Percentiles rank a stretch among this genome's conserved stretches.
Conservation (phyloP, 176 grass and related monocot genomes). For the Ampelocalamus luodianensis region DNA sequence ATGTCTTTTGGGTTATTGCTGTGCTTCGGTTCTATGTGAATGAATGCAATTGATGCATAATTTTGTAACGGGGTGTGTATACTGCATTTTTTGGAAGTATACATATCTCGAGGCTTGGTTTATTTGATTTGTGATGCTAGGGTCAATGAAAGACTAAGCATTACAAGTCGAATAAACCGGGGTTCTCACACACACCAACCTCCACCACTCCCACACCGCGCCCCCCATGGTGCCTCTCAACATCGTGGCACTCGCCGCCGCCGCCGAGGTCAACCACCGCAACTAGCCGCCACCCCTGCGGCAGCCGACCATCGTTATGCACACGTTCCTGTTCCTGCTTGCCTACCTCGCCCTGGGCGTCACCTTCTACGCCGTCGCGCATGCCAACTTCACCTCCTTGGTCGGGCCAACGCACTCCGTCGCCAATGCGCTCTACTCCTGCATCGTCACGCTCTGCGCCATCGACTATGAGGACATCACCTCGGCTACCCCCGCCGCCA, state of each 20-base stretch:
- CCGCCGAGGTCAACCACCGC: background rate
- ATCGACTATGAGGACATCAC: slow-evolving; percentile 95
- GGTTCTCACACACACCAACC: too few species aligned
- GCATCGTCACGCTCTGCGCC: slow-evolving; percentile 95
- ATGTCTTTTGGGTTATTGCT: too few species aligned
- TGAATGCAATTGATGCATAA: too few species aligned
- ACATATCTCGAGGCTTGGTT: too few species aligned
- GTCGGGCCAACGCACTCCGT: slow-evolving; percentile 51
- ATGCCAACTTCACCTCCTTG: slow-evolving; percentile 54
- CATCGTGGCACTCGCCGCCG: slow-evolving; percentile 19
- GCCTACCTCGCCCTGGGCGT: slow-evolving; percentile 76
- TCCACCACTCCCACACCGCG: slow-evolving; percentile 81
- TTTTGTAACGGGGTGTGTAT: too few species aligned
- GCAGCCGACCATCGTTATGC: slow-evolving; percentile 62
- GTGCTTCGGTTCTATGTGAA: too few species aligned
- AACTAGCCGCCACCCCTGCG: background rate
- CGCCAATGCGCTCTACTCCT: slow-evolving; percentile 92
- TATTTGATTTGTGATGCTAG: too few species aligned
- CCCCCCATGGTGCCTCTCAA: slow-evolving; percentile 70
- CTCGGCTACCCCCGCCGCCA: slow-evolving; percentile 68
- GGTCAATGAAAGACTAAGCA: too few species aligned
- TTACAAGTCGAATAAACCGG: too few species aligned
- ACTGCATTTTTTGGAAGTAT: too few species aligned
- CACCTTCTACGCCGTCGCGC: slow-evolving; percentile 67
- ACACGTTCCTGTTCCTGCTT: slow-evolving; percentile 70